These are phyloP conservation scores for Pseudogymnoascus sp. DNA, from an alignment of 2,329 filamentous ascomycete species.

Conservation along the genomic window DNA sequence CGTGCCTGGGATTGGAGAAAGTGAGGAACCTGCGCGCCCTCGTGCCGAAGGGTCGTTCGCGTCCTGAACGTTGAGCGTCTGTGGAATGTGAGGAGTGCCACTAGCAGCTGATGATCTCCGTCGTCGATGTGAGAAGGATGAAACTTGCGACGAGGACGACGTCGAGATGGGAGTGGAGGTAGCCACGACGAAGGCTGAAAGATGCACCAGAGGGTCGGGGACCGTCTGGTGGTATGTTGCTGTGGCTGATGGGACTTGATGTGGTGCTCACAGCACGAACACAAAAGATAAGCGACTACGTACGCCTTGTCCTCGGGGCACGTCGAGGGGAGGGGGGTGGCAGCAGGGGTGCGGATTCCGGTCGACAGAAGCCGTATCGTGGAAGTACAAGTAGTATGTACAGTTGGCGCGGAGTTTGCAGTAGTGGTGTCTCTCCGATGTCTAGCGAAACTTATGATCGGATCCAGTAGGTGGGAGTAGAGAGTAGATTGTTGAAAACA, in stretches of 20 bases:
- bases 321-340: background rate
- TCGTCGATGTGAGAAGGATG: slow-evolving; percentile 29
- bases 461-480: background rate
- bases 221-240: slow-evolving; percentile 21
- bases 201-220: slow-evolving; percentile 24
- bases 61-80: slow-evolving; percentile 19
- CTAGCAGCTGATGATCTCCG: slow-evolving; percentile 31
- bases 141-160: slow-evolving; percentile 42
- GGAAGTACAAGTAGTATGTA: background rate
- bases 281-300: slow-evolving; percentile 8
- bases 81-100: slow-evolving; percentile 14
- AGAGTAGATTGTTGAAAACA: background rate
- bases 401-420: background rate
- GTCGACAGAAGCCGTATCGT: background rate
- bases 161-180: slow-evolving; percentile 39
- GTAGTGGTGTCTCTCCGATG: background rate
- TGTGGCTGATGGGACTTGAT: background rate
- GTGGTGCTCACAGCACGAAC: background rate
- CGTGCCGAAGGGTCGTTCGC: slow-evolving; percentile 14
- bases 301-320: slow-evolving; percentile 1
- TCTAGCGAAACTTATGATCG: background rate
- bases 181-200: slow-evolving; percentile 41
- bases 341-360: background rate
- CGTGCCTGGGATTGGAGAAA: slow-evolving; percentile 26
- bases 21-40: slow-evolving; percentile 15